Evolutionary conservation across 2,329 filamentous ascomycete genomes (phyloP).

Genomic region (Penicillium sp.): DNA sequence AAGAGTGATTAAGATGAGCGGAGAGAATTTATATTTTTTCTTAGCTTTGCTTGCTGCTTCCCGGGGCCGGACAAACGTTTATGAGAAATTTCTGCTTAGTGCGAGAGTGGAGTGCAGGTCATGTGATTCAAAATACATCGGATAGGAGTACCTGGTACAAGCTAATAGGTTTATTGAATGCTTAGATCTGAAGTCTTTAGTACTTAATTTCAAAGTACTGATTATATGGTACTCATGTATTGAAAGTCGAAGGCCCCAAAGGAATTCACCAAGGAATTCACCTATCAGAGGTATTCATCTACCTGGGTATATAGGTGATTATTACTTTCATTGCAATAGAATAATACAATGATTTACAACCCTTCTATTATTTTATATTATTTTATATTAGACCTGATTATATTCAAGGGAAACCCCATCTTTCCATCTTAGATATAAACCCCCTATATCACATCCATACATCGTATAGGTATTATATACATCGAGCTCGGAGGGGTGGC

Average conservation of each 20-base stretch:
- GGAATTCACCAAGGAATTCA: not conserved
- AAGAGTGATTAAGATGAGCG: slow-evolving; percentile 1
- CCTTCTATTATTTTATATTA: not conserved
- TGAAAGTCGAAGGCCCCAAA: not conserved
- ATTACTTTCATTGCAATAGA: not conserved
- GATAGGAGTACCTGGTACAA: fast-evolving
- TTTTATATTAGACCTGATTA: not conserved
- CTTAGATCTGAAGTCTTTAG: fast-evolving
- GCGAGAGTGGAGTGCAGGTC: not conserved
- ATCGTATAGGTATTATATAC: not conserved
- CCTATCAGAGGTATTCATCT: slow-evolving; percentile 3
- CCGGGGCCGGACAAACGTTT: slow-evolving; percentile 24
- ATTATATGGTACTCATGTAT: not conserved
- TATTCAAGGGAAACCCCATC: not conserved
- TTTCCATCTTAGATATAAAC: not conserved
- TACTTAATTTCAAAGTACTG: fast-evolving
- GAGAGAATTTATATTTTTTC: slow-evolving; percentile 23
- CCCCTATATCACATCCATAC: not conserved
- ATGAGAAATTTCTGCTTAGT: slow-evolving; percentile 12
- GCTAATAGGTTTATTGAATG: too few relatives aligned
- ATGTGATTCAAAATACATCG: not conserved
- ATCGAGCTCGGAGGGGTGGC: slow-evolving; percentile 10
- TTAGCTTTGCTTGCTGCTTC: slow-evolving; percentile 21
- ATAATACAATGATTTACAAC: not conserved
- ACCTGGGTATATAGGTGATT: too few relatives aligned